Percentiles rank a stretch among this genome's conserved stretches.
These are phyloP conservation scores for Erythrobasidium yunnanense DNA, from an alignment of 768 basidiomycete species.

Conservation along the genomic window DNA sequence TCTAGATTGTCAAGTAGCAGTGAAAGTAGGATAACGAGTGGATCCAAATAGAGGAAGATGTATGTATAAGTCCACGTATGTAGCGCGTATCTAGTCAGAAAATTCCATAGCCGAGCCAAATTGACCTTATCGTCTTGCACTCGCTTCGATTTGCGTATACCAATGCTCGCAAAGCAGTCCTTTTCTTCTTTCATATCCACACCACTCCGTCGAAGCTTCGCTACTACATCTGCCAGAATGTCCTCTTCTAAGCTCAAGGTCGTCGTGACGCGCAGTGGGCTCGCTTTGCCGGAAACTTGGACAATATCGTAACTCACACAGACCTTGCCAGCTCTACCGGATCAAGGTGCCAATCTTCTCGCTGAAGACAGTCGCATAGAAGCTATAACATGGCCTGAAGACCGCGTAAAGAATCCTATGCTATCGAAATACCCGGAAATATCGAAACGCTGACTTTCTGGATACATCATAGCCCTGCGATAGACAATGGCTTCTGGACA, in stretches of 20 bases:
- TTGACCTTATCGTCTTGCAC: too few relatives aligned
- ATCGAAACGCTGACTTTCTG: conserved; percentile 42
- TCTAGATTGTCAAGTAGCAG: not conserved
- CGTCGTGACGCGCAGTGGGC: conserved; percentile 18
- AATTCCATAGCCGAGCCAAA: too few relatives aligned
- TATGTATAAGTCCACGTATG: too few relatives aligned
- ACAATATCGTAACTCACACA: not conserved
- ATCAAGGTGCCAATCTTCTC: conserved; percentile 18
- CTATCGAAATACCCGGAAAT: too few relatives aligned
- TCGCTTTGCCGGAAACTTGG: not conserved
- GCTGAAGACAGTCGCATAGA: conserved; percentile 6
- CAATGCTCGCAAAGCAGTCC: too few relatives aligned
- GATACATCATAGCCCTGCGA: conserved; percentile 44
- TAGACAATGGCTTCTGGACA: conserved; percentile 61
- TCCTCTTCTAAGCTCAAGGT: conserved; percentile 17
- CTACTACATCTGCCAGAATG: too few relatives aligned
- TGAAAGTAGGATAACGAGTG: too few relatives aligned
- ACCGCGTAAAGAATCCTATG: not conserved
- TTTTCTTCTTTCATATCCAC: too few relatives aligned
- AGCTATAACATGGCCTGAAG: conserved; percentile 15
- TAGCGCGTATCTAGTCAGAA: too few relatives aligned
- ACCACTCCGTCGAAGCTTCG: too few relatives aligned
- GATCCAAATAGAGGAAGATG: too few relatives aligned
- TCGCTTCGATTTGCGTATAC: too few relatives aligned
- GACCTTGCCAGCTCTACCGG: conserved; percentile 15